phyloP scores from a whole-genome alignment of 78 protist genomes.

The Dictyostelium intermedium region DNA sequence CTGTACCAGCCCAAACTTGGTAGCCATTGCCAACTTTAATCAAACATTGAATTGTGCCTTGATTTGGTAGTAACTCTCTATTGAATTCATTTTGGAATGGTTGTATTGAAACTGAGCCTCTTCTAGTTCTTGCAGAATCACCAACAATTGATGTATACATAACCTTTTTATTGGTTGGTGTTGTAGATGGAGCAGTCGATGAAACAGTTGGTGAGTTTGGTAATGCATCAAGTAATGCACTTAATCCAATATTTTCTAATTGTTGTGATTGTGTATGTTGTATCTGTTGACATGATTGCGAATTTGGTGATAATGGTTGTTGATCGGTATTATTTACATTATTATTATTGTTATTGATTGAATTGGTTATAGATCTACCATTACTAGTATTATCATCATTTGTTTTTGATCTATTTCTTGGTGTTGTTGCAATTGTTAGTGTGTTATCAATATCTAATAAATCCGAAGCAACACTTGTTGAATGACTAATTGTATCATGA shows the following conservation, averaged over 20 bases:
- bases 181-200: background rate
- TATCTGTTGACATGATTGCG: background rate
- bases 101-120: conserved; percentile 53
- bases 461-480: background rate
- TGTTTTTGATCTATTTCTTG: conserved; percentile 7
- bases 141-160: background rate
- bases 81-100: conserved; percentile 63
- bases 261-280: conserved; percentile 9
- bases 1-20: conserved; percentile 59
- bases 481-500: conserved; percentile 11
- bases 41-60: conserved; percentile 68
- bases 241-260: background rate
- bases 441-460: conserved; percentile 18
- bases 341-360: background rate
- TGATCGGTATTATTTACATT: no score
- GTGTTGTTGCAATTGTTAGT: background rate
- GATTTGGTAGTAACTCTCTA: conserved; percentile 11
- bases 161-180: background rate
- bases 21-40: background rate
- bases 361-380: background rate
- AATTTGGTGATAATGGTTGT: background rate
- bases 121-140: background rate
- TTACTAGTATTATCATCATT: background rate
- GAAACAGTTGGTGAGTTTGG: background rate
- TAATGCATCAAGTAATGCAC: conserved; percentile 12